Evolutionary conservation across 2,329 filamentous ascomycete species (phyloP).

Genomic region (Claviceps pusilla): DNA sequence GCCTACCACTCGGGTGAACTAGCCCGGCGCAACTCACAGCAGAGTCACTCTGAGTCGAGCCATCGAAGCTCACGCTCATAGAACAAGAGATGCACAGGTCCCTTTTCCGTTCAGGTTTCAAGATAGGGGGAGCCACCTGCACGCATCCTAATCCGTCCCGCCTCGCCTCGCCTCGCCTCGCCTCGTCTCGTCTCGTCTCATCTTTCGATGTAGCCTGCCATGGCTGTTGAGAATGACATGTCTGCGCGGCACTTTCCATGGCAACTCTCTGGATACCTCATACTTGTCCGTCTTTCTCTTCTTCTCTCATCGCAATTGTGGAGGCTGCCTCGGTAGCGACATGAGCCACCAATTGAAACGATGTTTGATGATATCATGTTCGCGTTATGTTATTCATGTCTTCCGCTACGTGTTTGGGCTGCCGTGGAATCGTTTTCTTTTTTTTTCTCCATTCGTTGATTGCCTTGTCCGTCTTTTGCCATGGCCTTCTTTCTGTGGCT

Average conservation of each 20-base stretch:
- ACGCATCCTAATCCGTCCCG: slow-evolving; percentile 15
- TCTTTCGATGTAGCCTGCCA: too few relatives aligned
- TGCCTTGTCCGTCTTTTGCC: too few relatives aligned
- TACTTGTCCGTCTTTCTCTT: neutral
- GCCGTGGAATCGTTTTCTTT: too few relatives aligned
- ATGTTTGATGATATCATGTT: neutral
- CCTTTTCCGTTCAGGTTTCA: slow-evolving; percentile 30
- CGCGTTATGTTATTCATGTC: neutral
- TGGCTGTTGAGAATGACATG: too few relatives aligned
- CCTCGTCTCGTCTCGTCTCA: too few relatives aligned
- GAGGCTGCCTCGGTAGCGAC: neutral
- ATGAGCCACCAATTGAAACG: neutral
- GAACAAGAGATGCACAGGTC: slow-evolving; percentile 7
- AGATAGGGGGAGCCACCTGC: slow-evolving; percentile 34
- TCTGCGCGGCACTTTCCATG: slow-evolving; percentile 30
- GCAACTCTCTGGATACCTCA: slow-evolving; percentile 23
- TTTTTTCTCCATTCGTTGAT: too few relatives aligned
- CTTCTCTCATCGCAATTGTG: neutral
- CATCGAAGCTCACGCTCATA: slow-evolving; percentile 36
- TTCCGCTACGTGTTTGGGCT: too few relatives aligned
- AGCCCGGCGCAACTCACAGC: slow-evolving; percentile 24
- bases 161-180: too few relatives aligned
- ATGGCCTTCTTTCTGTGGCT: too few relatives aligned
- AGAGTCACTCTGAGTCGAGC: slow-evolving; percentile 38
- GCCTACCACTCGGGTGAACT: slow-evolving; percentile 17